Evolutionary conservation across 352 stramenopile genomes (phyloP).

Genomic region (Pythium oligandrum): DNA sequence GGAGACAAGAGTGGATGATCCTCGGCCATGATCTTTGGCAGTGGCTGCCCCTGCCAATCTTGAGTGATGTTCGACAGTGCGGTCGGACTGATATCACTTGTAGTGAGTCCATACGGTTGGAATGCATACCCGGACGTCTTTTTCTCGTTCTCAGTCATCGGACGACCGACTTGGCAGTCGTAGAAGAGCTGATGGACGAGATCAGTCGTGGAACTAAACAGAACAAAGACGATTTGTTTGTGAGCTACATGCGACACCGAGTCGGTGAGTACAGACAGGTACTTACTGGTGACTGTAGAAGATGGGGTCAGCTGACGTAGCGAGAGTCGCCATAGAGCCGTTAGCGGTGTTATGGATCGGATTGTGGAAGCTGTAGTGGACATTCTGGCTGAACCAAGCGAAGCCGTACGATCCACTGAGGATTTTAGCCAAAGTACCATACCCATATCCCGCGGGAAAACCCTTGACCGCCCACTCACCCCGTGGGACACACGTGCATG

Average conservation of each 20-base stretch:
- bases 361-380: constrained; percentile 58
- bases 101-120: constrained; percentile 26
- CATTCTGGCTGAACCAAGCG: constrained; percentile 42
- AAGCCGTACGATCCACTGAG: constrained; percentile 44
- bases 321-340: constrained; percentile 41
- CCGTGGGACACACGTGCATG: constrained; percentile 58
- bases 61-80: constrained; percentile 41
- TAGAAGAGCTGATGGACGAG: constrained; percentile 64
- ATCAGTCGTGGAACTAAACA: constrained; percentile 41
- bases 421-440: constrained; percentile 37
- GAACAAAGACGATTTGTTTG: not conserved
- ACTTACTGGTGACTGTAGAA: constrained; percentile 80
- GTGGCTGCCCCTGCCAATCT: constrained; percentile 27
- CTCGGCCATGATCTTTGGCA: constrained; percentile 26
- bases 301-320: constrained; percentile 52
- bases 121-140: constrained; percentile 43
- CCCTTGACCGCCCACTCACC: constrained; percentile 30
- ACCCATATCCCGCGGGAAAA: constrained; percentile 58
- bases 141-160: constrained; percentile 49
- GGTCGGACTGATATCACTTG: constrained; percentile 24
- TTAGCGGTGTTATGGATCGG: constrained; percentile 59
- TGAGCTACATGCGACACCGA: not conserved
- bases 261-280: not conserved
- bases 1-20: constrained; percentile 31
- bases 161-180: constrained; percentile 53